These are phyloP conservation scores for Cucurbita ficifolia DNA, from an alignment of 306 rosid species.

Conservation along the genomic window DNA sequence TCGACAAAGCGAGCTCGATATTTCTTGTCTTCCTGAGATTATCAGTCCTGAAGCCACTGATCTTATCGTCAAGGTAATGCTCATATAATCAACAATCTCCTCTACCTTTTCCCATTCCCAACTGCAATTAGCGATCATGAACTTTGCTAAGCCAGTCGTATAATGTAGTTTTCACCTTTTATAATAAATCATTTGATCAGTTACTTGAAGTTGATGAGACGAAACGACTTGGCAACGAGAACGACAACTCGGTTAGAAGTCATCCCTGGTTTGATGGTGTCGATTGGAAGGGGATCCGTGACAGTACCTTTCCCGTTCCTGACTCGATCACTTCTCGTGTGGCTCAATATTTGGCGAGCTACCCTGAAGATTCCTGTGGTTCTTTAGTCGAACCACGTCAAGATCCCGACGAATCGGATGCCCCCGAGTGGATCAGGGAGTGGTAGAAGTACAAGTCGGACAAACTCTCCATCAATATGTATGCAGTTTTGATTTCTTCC, in stretches of 20 bases:
- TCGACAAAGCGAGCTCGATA: conserved; percentile 85
- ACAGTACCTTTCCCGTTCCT: conserved; percentile 47
- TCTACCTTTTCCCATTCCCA: neutral
- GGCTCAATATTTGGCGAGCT: conserved; percentile 45
- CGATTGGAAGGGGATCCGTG: conserved; percentile 59
- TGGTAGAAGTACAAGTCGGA: conserved; percentile 53
- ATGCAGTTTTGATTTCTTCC: conserved; percentile 7
- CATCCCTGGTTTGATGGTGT: conserved; percentile 84
- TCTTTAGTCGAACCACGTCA: conserved; percentile 31
- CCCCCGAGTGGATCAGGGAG: conserved; percentile 80
- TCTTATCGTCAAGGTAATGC: conserved; percentile 73
- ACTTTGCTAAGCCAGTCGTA: neutral
- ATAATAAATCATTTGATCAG: conserved; percentile 19
- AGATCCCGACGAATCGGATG: conserved; percentile 30
- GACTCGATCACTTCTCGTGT: conserved; percentile 49
- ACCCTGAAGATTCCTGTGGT: conserved; percentile 33
- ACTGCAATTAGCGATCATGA: neutral
- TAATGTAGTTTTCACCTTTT: neutral
- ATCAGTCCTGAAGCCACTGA: conserved; percentile 72
- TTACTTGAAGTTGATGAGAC: conserved; percentile 79
- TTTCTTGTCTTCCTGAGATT: conserved; percentile 27
- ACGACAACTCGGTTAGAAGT: conserved; percentile 43
- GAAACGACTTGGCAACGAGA: conserved; percentile 70
- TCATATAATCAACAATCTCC: neutral
- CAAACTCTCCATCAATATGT: conserved; percentile 5